Conservation (phyloP, 2,329 filamentous ascomycete genomes). For the Aspergillus brasiliensis region DNA sequence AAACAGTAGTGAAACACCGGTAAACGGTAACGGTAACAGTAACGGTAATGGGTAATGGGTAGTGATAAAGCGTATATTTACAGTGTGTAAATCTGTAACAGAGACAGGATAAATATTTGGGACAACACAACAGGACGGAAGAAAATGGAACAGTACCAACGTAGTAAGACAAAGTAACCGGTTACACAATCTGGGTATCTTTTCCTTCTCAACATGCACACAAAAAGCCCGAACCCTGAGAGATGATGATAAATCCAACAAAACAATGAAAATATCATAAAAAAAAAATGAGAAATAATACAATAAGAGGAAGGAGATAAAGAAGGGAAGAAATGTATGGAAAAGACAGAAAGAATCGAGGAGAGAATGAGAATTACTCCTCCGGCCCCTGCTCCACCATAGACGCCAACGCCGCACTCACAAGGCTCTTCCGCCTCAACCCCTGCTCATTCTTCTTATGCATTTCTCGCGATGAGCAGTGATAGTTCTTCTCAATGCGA, state of each 20-base stretch:
- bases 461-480: conserved; percentile 26
- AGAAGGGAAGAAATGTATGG: conserved; percentile 1
- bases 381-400: conserved; percentile 29
- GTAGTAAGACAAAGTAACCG: not conserved
- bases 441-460: conserved; percentile 41
- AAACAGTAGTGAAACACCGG: not conserved
- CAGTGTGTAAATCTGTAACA: not conserved
- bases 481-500: conserved; percentile 39
- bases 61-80: not conserved
- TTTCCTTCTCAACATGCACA: conserved; percentile 12
- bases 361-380: not conserved
- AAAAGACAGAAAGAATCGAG: too few relatives aligned
- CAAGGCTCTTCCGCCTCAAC: conserved; percentile 40
- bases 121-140: too few relatives aligned
- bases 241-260: not conserved
- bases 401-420: conserved; percentile 42
- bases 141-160: not conserved
- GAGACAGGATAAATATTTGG: not conserved
- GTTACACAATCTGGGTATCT: conserved; percentile 17
- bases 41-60: too few relatives aligned
- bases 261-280: conserved; percentile 1
- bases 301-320: not conserved
- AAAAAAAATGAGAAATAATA: conserved; percentile 8
- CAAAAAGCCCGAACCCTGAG: conserved; percentile 5
- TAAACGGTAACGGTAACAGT: too few relatives aligned